Conservation (phyloP, 2,329 filamentous ascomycete genomes). For the Blumeriella jaapii region DNA sequence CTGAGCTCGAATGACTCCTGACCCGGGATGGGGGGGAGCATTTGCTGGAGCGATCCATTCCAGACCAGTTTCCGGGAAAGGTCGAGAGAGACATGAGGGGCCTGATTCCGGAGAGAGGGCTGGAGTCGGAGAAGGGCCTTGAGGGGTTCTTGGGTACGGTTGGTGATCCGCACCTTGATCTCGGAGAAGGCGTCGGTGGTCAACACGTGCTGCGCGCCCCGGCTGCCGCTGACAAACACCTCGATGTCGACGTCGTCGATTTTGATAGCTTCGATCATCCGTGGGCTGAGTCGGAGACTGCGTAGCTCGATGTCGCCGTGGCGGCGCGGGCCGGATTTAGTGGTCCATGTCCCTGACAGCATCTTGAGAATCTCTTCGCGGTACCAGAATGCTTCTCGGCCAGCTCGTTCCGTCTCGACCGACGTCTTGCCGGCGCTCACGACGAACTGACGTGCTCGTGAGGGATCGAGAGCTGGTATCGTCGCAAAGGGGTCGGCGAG, state of each 20-base stretch:
- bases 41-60: slow-evolving; percentile 73
- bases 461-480: slow-evolving; percentile 70
- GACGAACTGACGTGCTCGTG: slow-evolving; percentile 83
- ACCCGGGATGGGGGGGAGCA: slow-evolving; percentile 50
- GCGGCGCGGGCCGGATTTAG: slow-evolving; percentile 34
- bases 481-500: slow-evolving; percentile 64
- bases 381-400: slow-evolving; percentile 84
- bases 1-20: slow-evolving; percentile 47
- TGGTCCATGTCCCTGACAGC: slow-evolving; percentile 62
- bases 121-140: slow-evolving; percentile 64
- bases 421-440: slow-evolving; percentile 71
- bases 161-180: slow-evolving; percentile 59
- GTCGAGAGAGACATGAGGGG: slow-evolving; percentile 57
- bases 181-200: slow-evolving; percentile 54
- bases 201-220: slow-evolving; percentile 21
- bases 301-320: slow-evolving; percentile 68
- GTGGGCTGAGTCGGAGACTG: slow-evolving; percentile 56
- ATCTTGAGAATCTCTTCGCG: slow-evolving; percentile 66
- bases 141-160: slow-evolving; percentile 58
- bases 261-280: slow-evolving; percentile 76
- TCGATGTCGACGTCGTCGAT: slow-evolving; percentile 67
- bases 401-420: slow-evolving; percentile 66
- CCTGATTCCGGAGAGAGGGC: slow-evolving; percentile 62
- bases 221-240: slow-evolving; percentile 37
- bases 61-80: slow-evolving; percentile 72